Base-by-base conservation (phyloP, 371 early-diverging fungal genomes). In the Blastocladiella emersonii region DNA sequence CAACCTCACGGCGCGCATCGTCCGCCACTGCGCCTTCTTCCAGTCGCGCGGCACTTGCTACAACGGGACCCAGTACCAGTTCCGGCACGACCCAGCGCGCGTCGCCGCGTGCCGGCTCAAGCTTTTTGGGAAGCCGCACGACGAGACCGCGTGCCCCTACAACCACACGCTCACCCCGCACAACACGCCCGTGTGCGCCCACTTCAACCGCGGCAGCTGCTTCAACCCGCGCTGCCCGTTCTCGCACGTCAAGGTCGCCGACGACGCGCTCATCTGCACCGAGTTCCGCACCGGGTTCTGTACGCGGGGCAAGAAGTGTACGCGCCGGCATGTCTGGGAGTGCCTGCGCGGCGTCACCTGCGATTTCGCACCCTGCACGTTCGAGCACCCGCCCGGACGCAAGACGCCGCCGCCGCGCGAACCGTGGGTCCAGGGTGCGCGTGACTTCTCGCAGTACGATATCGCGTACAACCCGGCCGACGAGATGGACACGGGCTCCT, bases 151-250 rank as follows among this genome's bases (percentile, higher is more conserved):
- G 34, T 56, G 56, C 34, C 13, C 13, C 17, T 21, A 56, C 34
- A 56, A 56, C 56, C 56, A 56, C 34, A 56, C 5, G 56, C 34
- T 34, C 56, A 56, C 56, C 32, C 19, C 56, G 32, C 34, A 56
- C 56, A 56, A 56, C 19, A 56, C 56, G 34, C 56, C 56, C 19
- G 17, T 19, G 19, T 56, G 56, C 19, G 34, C 32, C 19, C 34
- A 56, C 34, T 56, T 56, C 56, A 13, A 56, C 17, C 34, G 34
- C 32, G 56, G 56, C 32, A 21, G 17, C 17, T 56, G 56, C 56
- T 19, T 21, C 34, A 34, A 32, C 34, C 17, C 56, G 19, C 17
- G 17, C 19, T 56, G 56, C 34, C 13, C 13, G 56, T 56, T 56
- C 34, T 19, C 21, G 13, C 56, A 56, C 34, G 56, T 21, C 56